Percentiles rank a stretch among this genome's conserved stretches.
These are phyloP conservation scores for Mycena amicta DNA, from an alignment of 768 basidiomycete genomes.

Conservation along the genomic window DNA sequence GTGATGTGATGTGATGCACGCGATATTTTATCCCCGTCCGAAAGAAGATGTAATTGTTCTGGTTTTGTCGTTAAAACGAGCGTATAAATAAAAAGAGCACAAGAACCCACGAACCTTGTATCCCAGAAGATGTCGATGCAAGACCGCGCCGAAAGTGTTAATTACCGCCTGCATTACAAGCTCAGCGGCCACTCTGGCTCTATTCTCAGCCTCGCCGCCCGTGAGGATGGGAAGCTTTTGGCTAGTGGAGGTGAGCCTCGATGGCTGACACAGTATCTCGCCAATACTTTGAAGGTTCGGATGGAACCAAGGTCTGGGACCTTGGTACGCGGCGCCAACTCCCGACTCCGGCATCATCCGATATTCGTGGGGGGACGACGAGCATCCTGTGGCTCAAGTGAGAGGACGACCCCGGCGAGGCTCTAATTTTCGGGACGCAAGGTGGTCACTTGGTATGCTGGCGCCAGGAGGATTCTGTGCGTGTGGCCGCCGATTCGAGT, in stretches of 20 bases:
- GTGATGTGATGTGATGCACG: not conserved
- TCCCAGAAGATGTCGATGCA: not conserved
- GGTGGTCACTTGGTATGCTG: slow-evolving; percentile 14
- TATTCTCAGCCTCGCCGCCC: not conserved
- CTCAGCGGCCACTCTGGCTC: slow-evolving; percentile 1
- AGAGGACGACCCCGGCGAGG: slow-evolving; percentile 14
- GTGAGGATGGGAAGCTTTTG: slow-evolving; percentile 5
- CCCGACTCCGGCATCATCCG: not conserved
- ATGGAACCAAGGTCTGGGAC: slow-evolving; percentile 6
- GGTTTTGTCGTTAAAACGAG: too few relatives aligned
- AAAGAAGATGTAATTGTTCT: not conserved
- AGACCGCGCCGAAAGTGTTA: not conserved
- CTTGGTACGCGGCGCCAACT: not conserved
- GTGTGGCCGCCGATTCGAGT: too few relatives aligned
- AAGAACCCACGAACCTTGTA: not conserved
- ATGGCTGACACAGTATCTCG: not conserved
- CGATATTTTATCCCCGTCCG: not conserved
- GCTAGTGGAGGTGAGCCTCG: slow-evolving; percentile 11
- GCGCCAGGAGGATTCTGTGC: slow-evolving; percentile 11
- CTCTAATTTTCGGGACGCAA: slow-evolving; percentile 14
- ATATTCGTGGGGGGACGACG: slow-evolving; percentile 14
- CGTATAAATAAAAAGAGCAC: not conserved
- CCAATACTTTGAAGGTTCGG: slow-evolving; percentile 8
- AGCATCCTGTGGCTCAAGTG: slow-evolving; percentile 9
- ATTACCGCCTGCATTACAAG: not conserved